Conservation (phyloP, 345 rosid species). For the Pistacia integerrima region DNA sequence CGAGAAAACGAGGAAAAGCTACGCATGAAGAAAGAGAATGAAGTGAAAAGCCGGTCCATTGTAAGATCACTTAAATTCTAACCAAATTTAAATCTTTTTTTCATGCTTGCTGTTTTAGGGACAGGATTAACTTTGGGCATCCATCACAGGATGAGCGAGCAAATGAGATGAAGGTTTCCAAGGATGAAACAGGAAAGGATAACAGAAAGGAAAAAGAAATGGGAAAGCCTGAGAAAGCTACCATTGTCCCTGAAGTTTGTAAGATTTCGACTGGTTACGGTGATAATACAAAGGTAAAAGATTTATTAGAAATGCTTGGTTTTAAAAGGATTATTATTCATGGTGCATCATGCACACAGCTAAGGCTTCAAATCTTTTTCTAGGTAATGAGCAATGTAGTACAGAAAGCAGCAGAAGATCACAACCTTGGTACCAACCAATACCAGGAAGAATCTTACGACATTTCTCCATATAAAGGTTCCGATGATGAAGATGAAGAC, state of each 20-base stretch:
- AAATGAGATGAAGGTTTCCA: conserved; percentile 33
- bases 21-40: conserved; percentile 48
- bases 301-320: neutral
- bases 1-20: conserved; percentile 51
- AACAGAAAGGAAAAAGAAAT: conserved; percentile 33
- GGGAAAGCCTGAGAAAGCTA: conserved; percentile 35
- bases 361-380: neutral
- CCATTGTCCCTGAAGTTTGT: conserved; percentile 26
- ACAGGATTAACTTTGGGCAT: conserved; percentile 10
- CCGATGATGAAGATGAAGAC: conserved; percentile 86
- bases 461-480: conserved; percentile 87
- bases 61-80: conserved; percentile 31
- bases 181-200: conserved; percentile 31
- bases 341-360: no score
- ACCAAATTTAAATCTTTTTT: neutral
- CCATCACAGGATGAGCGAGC: conserved; percentile 44
- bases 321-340: no score
- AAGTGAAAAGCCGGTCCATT: conserved; percentile 39
- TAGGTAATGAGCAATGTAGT: conserved; percentile 38
- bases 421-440: conserved; percentile 7
- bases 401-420: conserved; percentile 30
- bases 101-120: neutral
- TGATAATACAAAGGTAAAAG: conserved; percentile 55
- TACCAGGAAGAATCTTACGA: conserved; percentile 69
- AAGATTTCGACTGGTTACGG: conserved; percentile 28